phyloP scores from a whole-genome alignment of 345 rosid genomes.

The Zanthoxylum bungeanum region DNA sequence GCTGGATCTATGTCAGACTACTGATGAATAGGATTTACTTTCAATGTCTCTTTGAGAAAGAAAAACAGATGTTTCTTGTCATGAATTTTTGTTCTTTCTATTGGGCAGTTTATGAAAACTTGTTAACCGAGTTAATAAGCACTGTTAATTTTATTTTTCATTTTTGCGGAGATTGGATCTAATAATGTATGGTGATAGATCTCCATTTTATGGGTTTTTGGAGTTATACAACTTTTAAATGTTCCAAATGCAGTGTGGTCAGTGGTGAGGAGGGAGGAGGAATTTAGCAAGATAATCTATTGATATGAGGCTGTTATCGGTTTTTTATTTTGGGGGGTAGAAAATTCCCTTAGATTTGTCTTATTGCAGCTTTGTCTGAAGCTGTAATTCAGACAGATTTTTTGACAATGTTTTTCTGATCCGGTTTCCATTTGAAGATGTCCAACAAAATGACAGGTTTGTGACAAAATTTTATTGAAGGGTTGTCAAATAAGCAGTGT shows the following conservation, averaged over 20 bases:
- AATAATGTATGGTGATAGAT: not conserved
- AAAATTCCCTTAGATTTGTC: not conserved
- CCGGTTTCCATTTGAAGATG: not conserved
- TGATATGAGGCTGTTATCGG: not conserved
- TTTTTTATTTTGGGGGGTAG: not conserved
- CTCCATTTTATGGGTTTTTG: not conserved
- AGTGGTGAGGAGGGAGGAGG: too few relatives aligned
- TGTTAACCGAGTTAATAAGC: conserved; percentile 9
- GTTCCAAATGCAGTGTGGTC: not conserved
- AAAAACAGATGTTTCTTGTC: conserved; percentile 18
- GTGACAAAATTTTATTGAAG: not conserved
- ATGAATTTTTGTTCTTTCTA: conserved; percentile 8
- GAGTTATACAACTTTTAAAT: not conserved
- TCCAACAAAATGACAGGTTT: not conserved
- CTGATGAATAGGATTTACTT: conserved; percentile 24
- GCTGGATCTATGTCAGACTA: conserved; percentile 43
- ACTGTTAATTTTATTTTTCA: not conserved
- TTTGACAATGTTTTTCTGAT: not conserved
- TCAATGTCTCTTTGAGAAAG: conserved; percentile 20
- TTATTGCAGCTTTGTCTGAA: not conserved
- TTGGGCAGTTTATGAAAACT: conserved; percentile 14
- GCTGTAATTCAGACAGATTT: not conserved
- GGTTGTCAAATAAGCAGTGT: not conserved
- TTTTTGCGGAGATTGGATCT: not conserved
- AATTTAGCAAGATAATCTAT: not conserved